These are phyloP conservation scores for Elsinoe fawcettii DNA, from an alignment of 2,329 filamentous ascomycete genomes.

Conservation along the genomic window DNA sequence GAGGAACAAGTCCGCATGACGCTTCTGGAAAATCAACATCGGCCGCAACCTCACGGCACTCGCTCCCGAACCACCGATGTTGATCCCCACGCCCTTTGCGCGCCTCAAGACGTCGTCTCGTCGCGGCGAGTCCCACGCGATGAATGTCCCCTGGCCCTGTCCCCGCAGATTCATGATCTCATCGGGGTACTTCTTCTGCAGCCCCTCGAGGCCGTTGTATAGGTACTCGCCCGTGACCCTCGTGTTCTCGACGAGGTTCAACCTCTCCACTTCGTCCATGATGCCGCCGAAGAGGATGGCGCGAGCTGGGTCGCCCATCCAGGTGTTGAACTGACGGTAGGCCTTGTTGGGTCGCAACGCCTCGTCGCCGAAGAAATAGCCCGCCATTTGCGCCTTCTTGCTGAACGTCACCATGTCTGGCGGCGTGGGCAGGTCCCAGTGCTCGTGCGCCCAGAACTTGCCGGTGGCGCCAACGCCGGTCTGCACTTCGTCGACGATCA, in stretches of 20 bases:
- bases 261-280: constrained; percentile 65
- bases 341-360: constrained; percentile 77
- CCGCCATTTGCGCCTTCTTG: constrained; percentile 87
- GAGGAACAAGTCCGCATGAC: constrained; percentile 75
- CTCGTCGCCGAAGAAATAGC: constrained; percentile 77
- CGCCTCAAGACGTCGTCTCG: constrained; percentile 68
- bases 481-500: constrained; percentile 90
- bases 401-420: constrained; percentile 90
- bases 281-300: constrained; percentile 77
- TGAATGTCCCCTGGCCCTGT: constrained; percentile 79
- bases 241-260: constrained; percentile 67
- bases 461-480: constrained; percentile 84
- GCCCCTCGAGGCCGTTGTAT: constrained; percentile 56
- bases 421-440: constrained; percentile 73
- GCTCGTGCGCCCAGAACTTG: constrained; percentile 90
- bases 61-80: constrained; percentile 72
- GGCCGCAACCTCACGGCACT: constrained; percentile 68
- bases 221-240: constrained; percentile 69
- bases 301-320: constrained; percentile 84
- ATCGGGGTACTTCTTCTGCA: constrained; percentile 61
- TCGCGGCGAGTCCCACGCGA: constrained; percentile 74
- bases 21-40: constrained; percentile 83
- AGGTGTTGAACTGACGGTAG: constrained; percentile 92
- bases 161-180: constrained; percentile 75
- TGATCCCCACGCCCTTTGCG: constrained; percentile 70